Conservation (phyloP, 306 rosid genomes). For the Vigna mungo region DNA sequence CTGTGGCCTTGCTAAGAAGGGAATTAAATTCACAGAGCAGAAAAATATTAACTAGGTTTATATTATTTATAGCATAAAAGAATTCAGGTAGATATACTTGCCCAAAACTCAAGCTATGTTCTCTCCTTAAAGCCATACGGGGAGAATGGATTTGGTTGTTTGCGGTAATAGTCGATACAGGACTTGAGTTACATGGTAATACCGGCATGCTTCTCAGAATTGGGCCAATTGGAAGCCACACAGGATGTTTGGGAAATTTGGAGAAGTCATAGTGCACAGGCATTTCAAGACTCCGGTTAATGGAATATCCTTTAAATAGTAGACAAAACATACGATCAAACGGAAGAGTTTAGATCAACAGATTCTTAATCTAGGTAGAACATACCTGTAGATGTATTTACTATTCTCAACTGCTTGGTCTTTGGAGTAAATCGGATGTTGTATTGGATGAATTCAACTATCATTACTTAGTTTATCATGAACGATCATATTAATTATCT, state of each 20-base stretch:
- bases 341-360: not conserved
- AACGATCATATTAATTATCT: not conserved
- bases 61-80: not conserved
- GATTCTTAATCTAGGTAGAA: not conserved
- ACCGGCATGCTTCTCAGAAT: not conserved
- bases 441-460: not conserved
- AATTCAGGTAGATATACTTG: slow-evolving; percentile 4
- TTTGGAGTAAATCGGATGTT: slow-evolving; percentile 20
- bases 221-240: not conserved
- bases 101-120: not conserved
- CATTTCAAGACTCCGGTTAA: slow-evolving; percentile 22
- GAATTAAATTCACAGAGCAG: not conserved
- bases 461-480: slow-evolving; percentile 15
- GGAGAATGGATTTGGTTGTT: slow-evolving; percentile 6
- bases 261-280: slow-evolving; percentile 1
- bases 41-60: too few species aligned
- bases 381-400: not conserved
- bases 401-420: not conserved
- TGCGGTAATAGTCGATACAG: not conserved
- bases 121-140: not conserved
- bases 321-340: not conserved
- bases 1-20: not conserved
- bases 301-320: not conserved
- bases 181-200: not conserved
- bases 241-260: slow-evolving; percentile 3